These are phyloP conservation scores for Linnemannia schmuckeri DNA, from an alignment of 192 early-diverging fungal genomes.

Conservation along the genomic window DNA sequence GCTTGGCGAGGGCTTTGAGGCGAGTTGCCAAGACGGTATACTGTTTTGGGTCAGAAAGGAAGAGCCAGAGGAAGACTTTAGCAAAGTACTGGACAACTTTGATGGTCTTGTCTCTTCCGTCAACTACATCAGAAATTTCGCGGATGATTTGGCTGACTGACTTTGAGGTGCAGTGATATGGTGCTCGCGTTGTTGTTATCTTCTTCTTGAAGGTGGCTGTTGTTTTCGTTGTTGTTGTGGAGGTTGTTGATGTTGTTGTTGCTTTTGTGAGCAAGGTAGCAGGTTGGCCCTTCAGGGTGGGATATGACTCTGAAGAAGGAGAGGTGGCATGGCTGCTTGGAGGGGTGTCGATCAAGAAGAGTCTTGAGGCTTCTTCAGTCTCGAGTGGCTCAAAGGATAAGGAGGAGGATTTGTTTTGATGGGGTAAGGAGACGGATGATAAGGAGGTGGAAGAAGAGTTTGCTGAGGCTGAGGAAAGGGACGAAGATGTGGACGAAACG, in stretches of 20 bases:
- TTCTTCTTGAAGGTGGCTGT: background rate
- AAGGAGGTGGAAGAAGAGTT: constrained; percentile 36
- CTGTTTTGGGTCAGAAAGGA: constrained; percentile 35
- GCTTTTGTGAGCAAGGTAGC: background rate
- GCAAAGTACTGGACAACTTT: constrained; percentile 83
- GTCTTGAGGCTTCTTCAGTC: constrained; percentile 12
- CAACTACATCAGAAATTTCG: constrained; percentile 74
- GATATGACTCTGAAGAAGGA: constrained; percentile 34
- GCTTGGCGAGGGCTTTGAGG: constrained; percentile 66
- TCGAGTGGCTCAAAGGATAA: constrained; percentile 16
- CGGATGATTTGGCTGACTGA: constrained; percentile 61
- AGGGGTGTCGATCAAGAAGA: constrained; percentile 37
- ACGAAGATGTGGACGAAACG: constrained; percentile 15
- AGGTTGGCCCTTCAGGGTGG: constrained; percentile 6
- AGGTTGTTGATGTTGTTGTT: background rate
- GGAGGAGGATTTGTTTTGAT: constrained; percentile 4
- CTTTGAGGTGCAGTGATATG: constrained; percentile 34
- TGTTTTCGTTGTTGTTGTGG: constrained; percentile 4
- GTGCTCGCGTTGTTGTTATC: background rate
- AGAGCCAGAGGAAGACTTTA: constrained; percentile 76
- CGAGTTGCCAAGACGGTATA: constrained; percentile 30
- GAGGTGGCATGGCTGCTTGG: constrained; percentile 44
- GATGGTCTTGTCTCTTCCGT: constrained; percentile 88
- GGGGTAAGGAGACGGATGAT: constrained; percentile 34
- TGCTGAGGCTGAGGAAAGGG: constrained; percentile 24